Base-by-base conservation (phyloP, 805 yeast genomes). In the Candida tammaniensis region DNA sequence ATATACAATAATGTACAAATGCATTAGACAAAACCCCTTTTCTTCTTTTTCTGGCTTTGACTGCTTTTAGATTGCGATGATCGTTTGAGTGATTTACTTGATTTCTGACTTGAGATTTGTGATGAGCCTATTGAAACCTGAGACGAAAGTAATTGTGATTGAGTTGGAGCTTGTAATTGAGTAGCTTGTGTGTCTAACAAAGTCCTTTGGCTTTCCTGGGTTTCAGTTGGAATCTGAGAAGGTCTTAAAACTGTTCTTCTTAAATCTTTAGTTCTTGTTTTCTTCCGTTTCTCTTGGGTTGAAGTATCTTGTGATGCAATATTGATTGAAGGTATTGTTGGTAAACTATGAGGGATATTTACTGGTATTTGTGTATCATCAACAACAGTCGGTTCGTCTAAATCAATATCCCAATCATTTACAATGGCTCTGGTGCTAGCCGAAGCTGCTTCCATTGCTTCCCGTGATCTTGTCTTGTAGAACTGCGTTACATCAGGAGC, bases 1-100 rank as follows among this genome's bases (percentile, higher is more conserved):
- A n/a, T n/a, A 17, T 30, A 25, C 21, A 20, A 17, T 30, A 35
- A 30, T 35, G 25, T 29, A 35, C 26, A 33, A n/a, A n/a, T n/a
- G n/a, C 4, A 29, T 49, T 47, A 73, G 17, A 68, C 70, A 52
- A 75, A 74, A 4, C 80, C 80, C 11, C 76, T 67, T 37, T 36
- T 43, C 27, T 66, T 62, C 43, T 61, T 67, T 12, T 17, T 30
- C 15, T 23, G n/a, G n/a, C n/a, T 34, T 33, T 38, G 46, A 24
- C 33, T 35, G 10, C n/a, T 7, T 13, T 13, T 24, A 8, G 39
- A 11, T 9, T 19, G 31, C 13, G 31, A 21, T 12, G 21, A 19
- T 17, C 23, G 35, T 19, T 24, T 24, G 13, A 21, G 7, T 20
- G 7, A 7, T 7, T 7, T 7, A 7, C 9, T 7, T 7, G 22